These are phyloP conservation scores for Eucalyptus pauciflora DNA, from an alignment of 345 rosid species.

Conservation along the genomic window DNA sequence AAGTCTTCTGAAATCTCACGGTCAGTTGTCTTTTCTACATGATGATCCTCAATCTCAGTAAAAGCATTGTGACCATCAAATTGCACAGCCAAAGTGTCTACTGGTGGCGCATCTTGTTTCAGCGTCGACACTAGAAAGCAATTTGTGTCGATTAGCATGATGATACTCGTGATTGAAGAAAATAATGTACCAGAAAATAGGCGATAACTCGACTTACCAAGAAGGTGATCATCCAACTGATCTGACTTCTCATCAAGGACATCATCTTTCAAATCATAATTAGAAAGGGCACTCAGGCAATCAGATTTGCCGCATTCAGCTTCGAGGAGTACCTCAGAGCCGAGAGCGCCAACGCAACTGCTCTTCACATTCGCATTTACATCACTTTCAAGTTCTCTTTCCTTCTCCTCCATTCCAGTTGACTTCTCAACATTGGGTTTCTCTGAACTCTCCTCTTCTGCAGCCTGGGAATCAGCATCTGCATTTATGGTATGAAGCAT, in stretches of 20 bases:
- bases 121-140: neutral
- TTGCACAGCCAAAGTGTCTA: neutral
- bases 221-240: neutral
- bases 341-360: neutral
- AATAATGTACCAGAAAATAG: neutral
- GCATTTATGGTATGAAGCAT: neutral
- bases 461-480: slow-evolving; percentile 3
- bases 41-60: neutral
- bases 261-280: slow-evolving; percentile 2
- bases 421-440: neutral
- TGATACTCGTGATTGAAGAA: neutral
- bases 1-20: neutral
- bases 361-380: neutral
- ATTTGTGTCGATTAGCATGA: neutral
- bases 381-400: neutral
- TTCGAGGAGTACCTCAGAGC: neutral
- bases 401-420: neutral
- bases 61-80: neutral
- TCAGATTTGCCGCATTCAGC: neutral
- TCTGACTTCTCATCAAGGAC: neutral
- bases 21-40: neutral
- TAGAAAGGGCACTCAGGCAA: neutral
- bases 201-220: neutral
- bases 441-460: neutral
- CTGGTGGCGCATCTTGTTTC: neutral